Base-by-base conservation (phyloP, 2,329 filamentous ascomycete species). In the Sporothrix sp. region DNA sequence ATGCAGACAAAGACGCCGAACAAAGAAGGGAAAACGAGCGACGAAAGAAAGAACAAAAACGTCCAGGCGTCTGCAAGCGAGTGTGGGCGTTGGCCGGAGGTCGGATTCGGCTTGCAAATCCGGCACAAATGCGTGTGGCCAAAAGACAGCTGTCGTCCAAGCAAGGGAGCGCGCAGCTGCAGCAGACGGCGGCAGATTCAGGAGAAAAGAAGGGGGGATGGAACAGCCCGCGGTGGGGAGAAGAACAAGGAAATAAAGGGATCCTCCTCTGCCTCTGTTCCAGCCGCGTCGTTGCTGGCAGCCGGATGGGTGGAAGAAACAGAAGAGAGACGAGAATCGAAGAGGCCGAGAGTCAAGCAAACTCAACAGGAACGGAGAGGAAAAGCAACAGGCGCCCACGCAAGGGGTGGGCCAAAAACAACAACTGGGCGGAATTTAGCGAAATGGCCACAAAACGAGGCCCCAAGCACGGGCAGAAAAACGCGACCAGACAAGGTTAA, bases 401-500 rank as follows among this genome's bases (percentile, higher is more conserved):
- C 33, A 37, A 18, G 35, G 35, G 35, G 40, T 18, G 20, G 14
- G 10, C 18, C 20, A 38, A 16, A 46, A 47, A n/a, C n/a, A 36
- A 40, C 36, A 47, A 38, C 33, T 33, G 33, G 28, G 40, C 16
- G 21, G 36, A 32, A 33, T 33, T n/a, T 39, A 37, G 40, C 38
- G 33, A 32, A 50, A 45, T 38, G 48, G 25, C 28, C 48, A 25
- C 40, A 39, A 44, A 20, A 18, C 25, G 10, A 28, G 25, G 10
- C 20, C 33, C 37, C 37, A 46, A 42, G 40, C 33, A 39, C 33
- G 33, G 33, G 33, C 32, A 37, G 37, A 43, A 43, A 40, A 50
- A 51, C 48, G 40, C 48, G 40, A 51, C 40, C 48, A 27, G 33
- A 28, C 40, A 45, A 46, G 40, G 40, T 45, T 45, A 33, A 51